phyloP scores from a whole-genome alignment of 116 monocot species.

The Phalaenopsis hybrid region DNA sequence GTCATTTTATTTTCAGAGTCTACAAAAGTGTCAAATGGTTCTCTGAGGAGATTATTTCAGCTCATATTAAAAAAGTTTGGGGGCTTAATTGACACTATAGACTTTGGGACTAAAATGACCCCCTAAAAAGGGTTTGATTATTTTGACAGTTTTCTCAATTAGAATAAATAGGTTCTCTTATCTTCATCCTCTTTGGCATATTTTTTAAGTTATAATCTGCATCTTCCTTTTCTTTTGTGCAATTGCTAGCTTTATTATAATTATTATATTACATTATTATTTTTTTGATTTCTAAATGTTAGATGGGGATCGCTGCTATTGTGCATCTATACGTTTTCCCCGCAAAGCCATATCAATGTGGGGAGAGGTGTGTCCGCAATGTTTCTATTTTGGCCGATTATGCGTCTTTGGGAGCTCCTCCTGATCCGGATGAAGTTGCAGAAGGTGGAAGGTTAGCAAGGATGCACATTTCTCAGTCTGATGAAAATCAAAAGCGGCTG shows the following conservation, averaged over 20 bases:
- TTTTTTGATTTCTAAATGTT: conserved; percentile 9
- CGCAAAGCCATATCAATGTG: conserved; percentile 64
- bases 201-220: background rate
- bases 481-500: conserved; percentile 41
- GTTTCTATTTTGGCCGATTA: conserved; percentile 85
- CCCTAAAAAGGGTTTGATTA: too few relatives aligned
- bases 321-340: conserved; percentile 93
- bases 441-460: conserved; percentile 64
- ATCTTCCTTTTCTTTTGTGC: background rate
- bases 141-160: too few relatives aligned
- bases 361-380: conserved; percentile 81
- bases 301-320: conserved; percentile 95
- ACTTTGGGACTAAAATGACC: too few relatives aligned
- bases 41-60: too few relatives aligned
- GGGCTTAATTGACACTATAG: too few relatives aligned
- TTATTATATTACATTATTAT: conserved; percentile 1
- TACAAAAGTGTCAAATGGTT: too few relatives aligned
- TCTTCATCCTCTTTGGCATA: too few relatives aligned
- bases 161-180: background rate
- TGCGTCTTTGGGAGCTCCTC: conserved; percentile 76
- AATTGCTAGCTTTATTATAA: background rate
- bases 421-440: conserved; percentile 83
- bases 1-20: too few relatives aligned
- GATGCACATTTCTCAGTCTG: conserved; percentile 33
- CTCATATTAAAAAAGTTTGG: too few relatives aligned